Base-by-base conservation (phyloP, 495 filamentous ascomycete species). In the Aspergillus sclerotiicarbonarius region DNA sequence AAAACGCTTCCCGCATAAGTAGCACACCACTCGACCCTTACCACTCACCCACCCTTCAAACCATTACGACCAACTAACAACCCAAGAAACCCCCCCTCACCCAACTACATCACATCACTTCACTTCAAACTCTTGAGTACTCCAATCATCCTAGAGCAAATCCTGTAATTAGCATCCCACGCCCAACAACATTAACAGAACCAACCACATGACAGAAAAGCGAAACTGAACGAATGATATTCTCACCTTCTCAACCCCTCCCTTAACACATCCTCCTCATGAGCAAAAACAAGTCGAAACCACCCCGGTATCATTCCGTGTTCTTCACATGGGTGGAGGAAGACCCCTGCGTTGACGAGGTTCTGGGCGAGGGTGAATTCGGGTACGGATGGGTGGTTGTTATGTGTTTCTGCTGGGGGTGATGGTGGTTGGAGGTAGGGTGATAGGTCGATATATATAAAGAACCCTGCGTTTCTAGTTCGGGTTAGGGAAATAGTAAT, bases 391-490 rank as follows among this genome's bases (percentile, higher is more conserved):
- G n/a, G n/a, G n/a, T n/a, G n/a, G n/a, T n/a, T n/a, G n/a, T n/a
- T n/a, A n/a, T n/a, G n/a, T n/a, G n/a, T n/a, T n/a, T n/a, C n/a
- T 0, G 54, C 8, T 16, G 63, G 20, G 19, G 41, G 10, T 6
- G 19, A 30, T 6, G 19, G 21, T 0, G 52, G 45, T 1, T 62
- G 55, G 18, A 74, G 66, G 47, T 67, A 76, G 30, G 64, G 64
- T 0, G 76, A 70, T n/a, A 82, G 61, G 61, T 82, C 76, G 5
- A 76, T 63, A 59, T 78, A 82, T 7, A 83, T 55, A 50, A 82
- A 83, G 59, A 83, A 79, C 3, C 76, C 80, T 4, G 80, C 80
- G 56, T 80, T 82, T 32, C 73, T 75, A 41, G 2, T n/a, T 32
- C 13, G 4, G 12, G 16, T 45, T 9, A 10, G 10, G 5, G 6